These are phyloP conservation scores for Hyaloperonospora arabidopsidis DNA, from an alignment of 352 stramenopile genomes.

Conservation along the genomic window DNA sequence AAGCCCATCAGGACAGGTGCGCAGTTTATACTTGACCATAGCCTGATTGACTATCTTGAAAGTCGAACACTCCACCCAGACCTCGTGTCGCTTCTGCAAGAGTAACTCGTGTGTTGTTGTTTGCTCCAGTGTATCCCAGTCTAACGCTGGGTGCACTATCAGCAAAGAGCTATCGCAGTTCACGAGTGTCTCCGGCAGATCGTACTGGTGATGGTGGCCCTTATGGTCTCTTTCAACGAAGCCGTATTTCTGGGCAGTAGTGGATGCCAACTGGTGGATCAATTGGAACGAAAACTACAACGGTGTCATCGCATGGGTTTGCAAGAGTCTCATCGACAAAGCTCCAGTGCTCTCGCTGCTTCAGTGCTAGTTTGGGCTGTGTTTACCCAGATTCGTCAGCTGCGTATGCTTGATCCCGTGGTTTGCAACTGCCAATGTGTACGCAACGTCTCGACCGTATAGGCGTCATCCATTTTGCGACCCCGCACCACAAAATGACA, in stretches of 20 bases:
- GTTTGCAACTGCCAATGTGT: conserved; percentile 38
- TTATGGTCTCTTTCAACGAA: conserved; percentile 24
- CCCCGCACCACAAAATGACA: conserved; percentile 2
- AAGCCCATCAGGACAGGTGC: conserved; percentile 28
- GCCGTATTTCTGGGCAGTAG: conserved; percentile 48
- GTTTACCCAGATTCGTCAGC: conserved; percentile 37
- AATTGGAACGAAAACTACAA: conserved; percentile 30
- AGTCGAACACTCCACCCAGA: conserved; percentile 37
- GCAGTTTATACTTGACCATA: conserved; percentile 31
- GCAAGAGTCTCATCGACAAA: conserved; percentile 27
- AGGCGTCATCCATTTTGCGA: conserved; percentile 30
- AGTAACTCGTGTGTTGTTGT: conserved; percentile 12
- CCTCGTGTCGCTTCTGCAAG: conserved; percentile 26
- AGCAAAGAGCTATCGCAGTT: conserved; percentile 40
- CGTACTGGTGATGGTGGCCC: conserved; percentile 49
- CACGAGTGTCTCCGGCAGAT: conserved; percentile 36
- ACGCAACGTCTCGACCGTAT: conserved; percentile 60
- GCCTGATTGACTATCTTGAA: conserved; percentile 44
- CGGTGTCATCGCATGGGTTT: conserved; percentile 34
- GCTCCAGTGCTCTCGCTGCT: conserved; percentile 34
- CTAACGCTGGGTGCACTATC: conserved; percentile 31
- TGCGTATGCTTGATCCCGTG: conserved; percentile 51
- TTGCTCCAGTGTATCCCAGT: conserved; percentile 13
- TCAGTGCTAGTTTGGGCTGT: conserved; percentile 28
- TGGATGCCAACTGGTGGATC: conserved; percentile 22